Base-by-base conservation (phyloP, 2,329 filamentous ascomycete genomes). In the Coleophoma crateriformis region DNA sequence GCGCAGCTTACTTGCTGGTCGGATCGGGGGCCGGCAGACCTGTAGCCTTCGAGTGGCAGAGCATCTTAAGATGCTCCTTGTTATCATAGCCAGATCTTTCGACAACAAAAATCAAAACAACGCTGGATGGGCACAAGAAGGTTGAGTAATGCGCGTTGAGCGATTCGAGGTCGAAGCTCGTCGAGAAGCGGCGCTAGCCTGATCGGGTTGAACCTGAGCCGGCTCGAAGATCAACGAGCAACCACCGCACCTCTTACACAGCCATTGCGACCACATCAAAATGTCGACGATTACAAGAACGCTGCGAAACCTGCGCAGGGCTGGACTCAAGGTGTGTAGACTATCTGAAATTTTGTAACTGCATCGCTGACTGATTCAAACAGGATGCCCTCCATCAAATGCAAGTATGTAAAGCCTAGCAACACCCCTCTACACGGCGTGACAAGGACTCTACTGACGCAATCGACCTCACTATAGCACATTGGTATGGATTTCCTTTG, bases 221-320 rank as follows among this genome's bases (percentile, higher is more conserved):
- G 27, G 27, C 27, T 27, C 27, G 27, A 27, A 27, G 27, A 27
- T 27, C 27, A 27, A 27, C 27, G 27, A 27, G 27, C 27, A 27
- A 27, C 27, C 19, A 27, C 27, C 27, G 13, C 19, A 48, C 54
- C 52, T 33, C 42, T 39, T 47, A 46, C 12, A 14, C 49, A 57
- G 48, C 58, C 49, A 62, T 62, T 64, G 58, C 57, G 52, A 51
- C 49, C 33, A 56, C 52, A 61, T 67, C 73, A 77, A 69, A 69
- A 99, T 99, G 94, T 97, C 94, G 77, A 96, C 90, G 53, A 75
- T 96, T 63, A 71, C 84, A 59, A 86, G 94, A 72, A 96, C 92
- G 22, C 72, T 96, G 65, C 79, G 84, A 71, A 95, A 96, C 70
- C 69, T 96, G 67, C 85, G 90, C 76, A 85, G 82, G 73, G 82